A percentile compares a stretch with the other conserved stretches of the same genome.
Evolutionary conservation across 331 rosid species (phyloP).

Genomic region (Malus hybrid): DNA sequence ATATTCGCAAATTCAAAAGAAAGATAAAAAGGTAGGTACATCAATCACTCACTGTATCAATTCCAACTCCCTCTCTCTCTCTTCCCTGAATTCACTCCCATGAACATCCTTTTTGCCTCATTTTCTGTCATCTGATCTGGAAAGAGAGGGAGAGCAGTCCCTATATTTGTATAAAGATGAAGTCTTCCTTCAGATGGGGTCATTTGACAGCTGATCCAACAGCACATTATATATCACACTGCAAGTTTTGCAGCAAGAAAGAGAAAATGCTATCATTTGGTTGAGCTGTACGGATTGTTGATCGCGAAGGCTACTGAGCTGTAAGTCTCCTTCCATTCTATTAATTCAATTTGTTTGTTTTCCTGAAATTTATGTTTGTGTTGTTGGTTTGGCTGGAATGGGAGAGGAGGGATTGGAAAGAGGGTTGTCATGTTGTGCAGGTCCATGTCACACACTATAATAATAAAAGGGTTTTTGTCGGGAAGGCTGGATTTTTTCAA

Average conservation of each 20-base stretch:
- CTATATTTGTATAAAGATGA: slow-evolving; percentile 11
- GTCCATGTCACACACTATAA: neutral
- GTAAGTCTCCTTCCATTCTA: slow-evolving; percentile 3
- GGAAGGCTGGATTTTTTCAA: neutral
- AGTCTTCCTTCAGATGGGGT: slow-evolving; percentile 21
- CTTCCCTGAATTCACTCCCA: slow-evolving; percentile 16
- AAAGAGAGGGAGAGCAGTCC: slow-evolving; percentile 16
- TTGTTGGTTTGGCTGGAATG: slow-evolving; percentile 17
- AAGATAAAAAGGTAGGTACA: slow-evolving; percentile 10
- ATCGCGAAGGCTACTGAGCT: slow-evolving; percentile 15
- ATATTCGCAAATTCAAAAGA: neutral
- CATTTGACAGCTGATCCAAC: slow-evolving; percentile 30
- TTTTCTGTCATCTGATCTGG: slow-evolving; percentile 37
- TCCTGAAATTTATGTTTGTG: slow-evolving; percentile 6
- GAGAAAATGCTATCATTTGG: neutral
- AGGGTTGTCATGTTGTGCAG: slow-evolving; percentile 16
- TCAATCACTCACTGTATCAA: neutral
- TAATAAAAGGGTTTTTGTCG: neutral
- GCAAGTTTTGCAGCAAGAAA: neutral
- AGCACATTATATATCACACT: neutral
- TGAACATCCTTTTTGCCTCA: slow-evolving; percentile 21
- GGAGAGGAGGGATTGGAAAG: slow-evolving; percentile 13
- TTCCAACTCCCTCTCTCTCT: too few relatives aligned
- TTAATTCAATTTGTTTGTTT: slow-evolving; percentile 17
- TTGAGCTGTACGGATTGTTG: neutral